Conservation (phyloP, 306 rosid species). For the Mimosa bimucronata region DNA sequence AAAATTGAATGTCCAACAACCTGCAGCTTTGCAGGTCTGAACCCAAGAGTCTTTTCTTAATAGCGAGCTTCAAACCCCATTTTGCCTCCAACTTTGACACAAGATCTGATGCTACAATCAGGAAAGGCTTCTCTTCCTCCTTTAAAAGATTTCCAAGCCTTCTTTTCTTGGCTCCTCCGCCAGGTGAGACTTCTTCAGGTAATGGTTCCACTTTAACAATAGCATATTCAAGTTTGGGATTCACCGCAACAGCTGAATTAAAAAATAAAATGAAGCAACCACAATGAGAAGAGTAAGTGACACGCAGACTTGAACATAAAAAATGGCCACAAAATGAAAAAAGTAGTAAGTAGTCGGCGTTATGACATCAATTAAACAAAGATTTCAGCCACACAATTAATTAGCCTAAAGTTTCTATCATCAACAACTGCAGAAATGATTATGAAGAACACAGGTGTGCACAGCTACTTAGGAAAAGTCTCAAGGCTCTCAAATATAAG, state of each 20-base stretch:
- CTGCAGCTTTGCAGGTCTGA: conserved; percentile 94
- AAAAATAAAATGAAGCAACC: conserved; percentile 32
- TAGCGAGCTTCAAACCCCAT: conserved; percentile 78
- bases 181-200: conserved; percentile 52
- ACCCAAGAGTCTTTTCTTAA: conserved; percentile 68
- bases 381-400: background rate
- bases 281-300: conserved; percentile 25
- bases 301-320: conserved; percentile 26
- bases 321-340: conserved; percentile 10
- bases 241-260: conserved; percentile 92
- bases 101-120: conserved; percentile 87
- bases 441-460: conserved; percentile 19
- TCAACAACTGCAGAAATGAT: conserved; percentile 20
- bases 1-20: conserved; percentile 44
- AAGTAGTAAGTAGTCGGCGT: background rate
- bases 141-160: conserved; percentile 70
- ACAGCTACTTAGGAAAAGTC: conserved; percentile 27
- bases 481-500: conserved; percentile 16
- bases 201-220: conserved; percentile 70
- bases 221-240: conserved; percentile 89
- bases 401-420: conserved; percentile 1
- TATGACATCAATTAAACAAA: background rate
- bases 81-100: conserved; percentile 86
- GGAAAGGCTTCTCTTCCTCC: conserved; percentile 73
- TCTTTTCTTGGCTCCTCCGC: conserved; percentile 62